Conservation (phyloP, 2,329 filamentous ascomycete species). For the Plenodomus lindquistii region DNA sequence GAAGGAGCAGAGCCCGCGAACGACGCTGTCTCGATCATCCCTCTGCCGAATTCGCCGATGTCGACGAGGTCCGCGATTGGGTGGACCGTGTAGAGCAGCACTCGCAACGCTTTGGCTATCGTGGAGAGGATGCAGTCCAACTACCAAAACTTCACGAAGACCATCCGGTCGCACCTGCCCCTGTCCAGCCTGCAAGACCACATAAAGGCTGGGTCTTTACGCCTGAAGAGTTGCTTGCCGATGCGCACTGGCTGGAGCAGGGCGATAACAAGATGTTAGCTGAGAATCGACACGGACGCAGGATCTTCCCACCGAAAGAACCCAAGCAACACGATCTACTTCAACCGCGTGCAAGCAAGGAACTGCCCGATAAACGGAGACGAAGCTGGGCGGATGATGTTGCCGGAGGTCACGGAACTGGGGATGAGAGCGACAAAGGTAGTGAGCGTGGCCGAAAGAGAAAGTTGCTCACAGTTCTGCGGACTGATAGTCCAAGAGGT, state of each 20-base stretch:
- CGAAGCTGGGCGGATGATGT: constrained; percentile 39
- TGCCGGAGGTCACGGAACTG: constrained; percentile 31
- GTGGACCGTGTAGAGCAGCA: constrained; percentile 67
- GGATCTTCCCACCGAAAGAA: constrained; percentile 60
- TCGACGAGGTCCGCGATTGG: constrained; percentile 74
- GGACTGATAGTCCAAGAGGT: constrained; percentile 37
- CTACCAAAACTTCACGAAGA: constrained; percentile 39
- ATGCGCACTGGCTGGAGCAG: constrained; percentile 88
- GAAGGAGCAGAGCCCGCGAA: constrained; percentile 80
- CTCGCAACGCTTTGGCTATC: constrained; percentile 44
- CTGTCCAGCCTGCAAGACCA: constrained; percentile 68
- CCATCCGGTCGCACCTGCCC: constrained; percentile 22
- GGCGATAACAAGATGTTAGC: constrained; percentile 77
- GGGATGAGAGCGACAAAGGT: constrained; percentile 42
- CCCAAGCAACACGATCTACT: constrained; percentile 31
- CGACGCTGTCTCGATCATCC: constrained; percentile 74
- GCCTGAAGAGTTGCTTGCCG: constrained; percentile 84
- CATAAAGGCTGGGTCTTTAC: constrained; percentile 84
- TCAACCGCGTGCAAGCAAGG: constrained; percentile 38
- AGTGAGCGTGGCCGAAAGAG: constrained; percentile 46
- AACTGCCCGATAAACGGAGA: constrained; percentile 37
- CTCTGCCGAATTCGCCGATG: constrained; percentile 75
- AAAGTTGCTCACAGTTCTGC: constrained; percentile 35
- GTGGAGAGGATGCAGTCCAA: constrained; percentile 39
- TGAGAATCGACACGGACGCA: constrained; percentile 76